Base-by-base conservation (phyloP, 192 early-diverging fungal genomes). In the Coemansia furcata region DNA sequence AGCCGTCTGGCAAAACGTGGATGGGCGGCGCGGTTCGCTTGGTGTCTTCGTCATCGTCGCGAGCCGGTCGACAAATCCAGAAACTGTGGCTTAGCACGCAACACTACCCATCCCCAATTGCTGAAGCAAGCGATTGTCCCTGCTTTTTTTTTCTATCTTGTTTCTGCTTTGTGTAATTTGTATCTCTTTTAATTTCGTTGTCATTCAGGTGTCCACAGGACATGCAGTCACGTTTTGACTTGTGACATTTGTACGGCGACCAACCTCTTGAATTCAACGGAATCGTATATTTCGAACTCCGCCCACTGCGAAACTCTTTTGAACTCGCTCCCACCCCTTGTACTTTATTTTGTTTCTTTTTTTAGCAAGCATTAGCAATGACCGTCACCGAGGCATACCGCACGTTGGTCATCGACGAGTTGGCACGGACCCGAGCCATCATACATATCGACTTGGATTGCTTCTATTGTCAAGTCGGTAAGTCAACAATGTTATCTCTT, bases 391-490 rank as follows among this genome's bases (percentile, higher is more conserved):
- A 55, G 47, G 42, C 43, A 9, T 65, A 62, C 36, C 76, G 70
- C 59, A 43, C 57, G 11, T 17, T 73, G 32, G 60, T 66, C 15
- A 66, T 57, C 2, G 63, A 65, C 23, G 76, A 80, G 69, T 67
- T 87, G 37, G 77, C 78, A 29, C 78, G 71, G 42, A 77, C 69
- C 35, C 79, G 78, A 39, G 84, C 84, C 36, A 85, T 86, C 42
- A 49, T 87, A 19, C 86, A 87, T 57, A 78, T 87, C 38, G 86
- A 87, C 62, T 57, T 87, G 52, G 85, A 92, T 65, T 92, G 90
- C 62, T 92, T 90, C 75, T 92, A 87, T 76, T 87, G 87, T 58
- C 90, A 92, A 86, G 90, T 92, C 54, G 90, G 90, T 88, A 87
- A 85, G 82, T 81, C 21, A 32, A 36, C 33, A 14, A 26, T 50